These are phyloP conservation scores for Erodium maritimum DNA, from an alignment of 345 rosid species.

Conservation along the genomic window DNA sequence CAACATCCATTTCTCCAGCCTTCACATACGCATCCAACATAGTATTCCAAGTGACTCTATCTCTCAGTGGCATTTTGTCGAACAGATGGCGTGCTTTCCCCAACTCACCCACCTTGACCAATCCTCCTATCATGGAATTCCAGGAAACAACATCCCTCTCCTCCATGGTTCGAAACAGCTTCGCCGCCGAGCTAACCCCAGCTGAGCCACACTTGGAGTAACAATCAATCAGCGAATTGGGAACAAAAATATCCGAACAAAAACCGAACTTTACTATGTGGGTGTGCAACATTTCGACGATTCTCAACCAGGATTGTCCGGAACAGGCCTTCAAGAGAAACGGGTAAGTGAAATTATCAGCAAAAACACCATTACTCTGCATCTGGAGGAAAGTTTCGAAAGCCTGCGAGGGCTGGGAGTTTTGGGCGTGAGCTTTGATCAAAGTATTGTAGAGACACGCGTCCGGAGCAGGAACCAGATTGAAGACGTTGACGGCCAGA, in stretches of 20 bases:
- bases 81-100: conserved; percentile 47
- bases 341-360: not conserved
- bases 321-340: conserved; percentile 5
- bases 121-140: conserved; percentile 74
- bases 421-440: not conserved
- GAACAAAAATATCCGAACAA: conserved; percentile 2
- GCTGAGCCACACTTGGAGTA: not conserved
- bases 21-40: conserved; percentile 73
- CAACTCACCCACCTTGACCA: conserved; percentile 45
- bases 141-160: conserved; percentile 64
- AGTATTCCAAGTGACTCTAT: conserved; percentile 70
- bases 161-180: not conserved
- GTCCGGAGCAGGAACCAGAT: not conserved
- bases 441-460: not conserved
- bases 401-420: not conserved
- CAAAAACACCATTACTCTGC: not conserved
- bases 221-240: not conserved
- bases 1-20: conserved; percentile 50
- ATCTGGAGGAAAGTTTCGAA: not conserved
- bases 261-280: conserved; percentile 1
- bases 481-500: not conserved
- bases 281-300: conserved; percentile 1
- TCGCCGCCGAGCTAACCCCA: not conserved
- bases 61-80: conserved; percentile 65
- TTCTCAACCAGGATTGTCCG: not conserved